phyloP scores from a whole-genome alignment of 257 asterid genomes.

The Henckelia pumila region DNA sequence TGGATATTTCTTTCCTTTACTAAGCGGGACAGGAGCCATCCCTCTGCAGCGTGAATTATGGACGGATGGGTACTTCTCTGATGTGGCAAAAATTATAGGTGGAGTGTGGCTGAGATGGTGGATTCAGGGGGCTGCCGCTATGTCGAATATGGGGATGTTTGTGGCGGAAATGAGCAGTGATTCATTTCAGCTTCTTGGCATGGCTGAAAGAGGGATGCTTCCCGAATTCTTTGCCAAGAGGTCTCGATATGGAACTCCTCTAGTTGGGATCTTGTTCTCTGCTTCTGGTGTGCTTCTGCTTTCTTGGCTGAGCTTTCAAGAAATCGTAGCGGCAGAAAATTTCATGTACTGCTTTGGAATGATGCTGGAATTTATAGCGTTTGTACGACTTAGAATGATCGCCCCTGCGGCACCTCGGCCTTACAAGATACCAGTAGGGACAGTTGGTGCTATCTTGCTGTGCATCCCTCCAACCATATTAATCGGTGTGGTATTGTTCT shows the following conservation, averaged over 20 bases:
- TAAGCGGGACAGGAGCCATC: conserved; percentile 56
- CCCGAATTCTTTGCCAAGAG: conserved; percentile 55
- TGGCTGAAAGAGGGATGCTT: conserved; percentile 79
- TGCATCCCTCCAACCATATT: conserved; percentile 55
- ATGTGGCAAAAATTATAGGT: conserved; percentile 50
- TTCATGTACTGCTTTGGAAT: conserved; percentile 68
- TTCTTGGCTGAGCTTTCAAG: conserved; percentile 68
- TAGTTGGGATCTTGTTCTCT: conserved; percentile 56
- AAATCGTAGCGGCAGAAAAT: conserved; percentile 68
- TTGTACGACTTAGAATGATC: conserved; percentile 48
- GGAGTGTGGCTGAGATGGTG: conserved; percentile 74
- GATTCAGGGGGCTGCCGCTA: conserved; percentile 66
- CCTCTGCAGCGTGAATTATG: conserved; percentile 47
- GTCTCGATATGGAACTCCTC: conserved; percentile 66
- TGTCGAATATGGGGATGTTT: conserved; percentile 73
- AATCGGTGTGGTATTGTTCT: conserved; percentile 44
- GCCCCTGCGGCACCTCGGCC: conserved; percentile 51
- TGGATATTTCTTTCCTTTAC: conserved; percentile 57
- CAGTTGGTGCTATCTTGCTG: conserved; percentile 44
- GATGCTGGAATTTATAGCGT: conserved; percentile 58
- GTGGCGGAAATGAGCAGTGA: conserved; percentile 75
- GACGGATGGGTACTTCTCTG: conserved; percentile 65
- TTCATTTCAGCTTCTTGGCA: conserved; percentile 72
- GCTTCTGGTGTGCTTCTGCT: conserved; percentile 65
- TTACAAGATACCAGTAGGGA: conserved; percentile 63